Evolutionary conservation across 306 rosid species (phyloP).

Genomic region (Pyrus communis): DNA sequence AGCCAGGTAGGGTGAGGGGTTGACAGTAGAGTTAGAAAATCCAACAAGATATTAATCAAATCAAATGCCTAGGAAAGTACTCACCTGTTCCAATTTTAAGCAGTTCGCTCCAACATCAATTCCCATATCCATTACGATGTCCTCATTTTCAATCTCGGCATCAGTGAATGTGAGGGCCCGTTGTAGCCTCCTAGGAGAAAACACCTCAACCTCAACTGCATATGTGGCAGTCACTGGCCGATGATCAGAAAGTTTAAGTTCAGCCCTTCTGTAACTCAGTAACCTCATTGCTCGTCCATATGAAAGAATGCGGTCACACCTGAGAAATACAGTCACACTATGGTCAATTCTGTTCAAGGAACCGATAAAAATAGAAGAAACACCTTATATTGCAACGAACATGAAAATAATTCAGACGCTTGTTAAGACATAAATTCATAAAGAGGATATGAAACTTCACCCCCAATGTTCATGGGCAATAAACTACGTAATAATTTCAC

Average conservation of each 20-base stretch:
- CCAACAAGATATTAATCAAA: not conserved
- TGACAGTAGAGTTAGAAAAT: not conserved
- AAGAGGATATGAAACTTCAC: not conserved
- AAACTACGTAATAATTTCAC: not conserved
- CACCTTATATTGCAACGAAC: not conserved
- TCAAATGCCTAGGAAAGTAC: slow-evolving; percentile 4
- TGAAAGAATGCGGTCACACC: slow-evolving; percentile 96
- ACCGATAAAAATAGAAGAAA: not conserved
- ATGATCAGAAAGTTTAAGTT: slow-evolving; percentile 75
- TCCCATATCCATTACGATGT: slow-evolving; percentile 24
- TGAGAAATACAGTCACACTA: slow-evolving; percentile 23
- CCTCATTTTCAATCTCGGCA: slow-evolving; percentile 72
- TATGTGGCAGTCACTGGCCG: slow-evolving; percentile 86
- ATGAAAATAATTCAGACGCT: not conserved
- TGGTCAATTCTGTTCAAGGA: not conserved
- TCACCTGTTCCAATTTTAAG: slow-evolving; percentile 34
- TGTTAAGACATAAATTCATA: not conserved
- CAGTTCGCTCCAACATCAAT: slow-evolving; percentile 22
- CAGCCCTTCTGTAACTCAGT: slow-evolving; percentile 58
- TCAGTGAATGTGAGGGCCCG: slow-evolving; percentile 72
- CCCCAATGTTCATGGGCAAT: not conserved
- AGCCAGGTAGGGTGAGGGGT: not conserved
- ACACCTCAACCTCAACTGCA: slow-evolving; percentile 81
- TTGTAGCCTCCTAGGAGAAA: slow-evolving; percentile 71
- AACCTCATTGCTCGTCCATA: slow-evolving; percentile 72